Evolutionary conservation across 768 basidiomycete genomes (phyloP), one percentile per base, ranked within the genome.

Genomic region (Gloeophyllum trabeum): DNA sequence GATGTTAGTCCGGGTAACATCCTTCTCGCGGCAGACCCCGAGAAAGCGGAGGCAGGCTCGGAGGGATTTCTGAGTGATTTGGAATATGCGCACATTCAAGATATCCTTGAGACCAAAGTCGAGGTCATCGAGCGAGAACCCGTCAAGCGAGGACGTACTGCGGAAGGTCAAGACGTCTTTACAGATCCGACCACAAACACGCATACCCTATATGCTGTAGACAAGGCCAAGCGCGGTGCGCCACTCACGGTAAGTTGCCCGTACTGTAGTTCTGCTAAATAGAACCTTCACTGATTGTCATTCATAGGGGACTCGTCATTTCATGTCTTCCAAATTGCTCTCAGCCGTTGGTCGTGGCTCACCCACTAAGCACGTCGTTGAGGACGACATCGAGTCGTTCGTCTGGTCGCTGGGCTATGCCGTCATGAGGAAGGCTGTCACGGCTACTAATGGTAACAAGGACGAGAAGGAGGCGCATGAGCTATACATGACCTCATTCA

Each of bases 1-100:
- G 58, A 64, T 36, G 46, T 63, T 39, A 64, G 59, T 44, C 53
- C 54, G 22, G 60, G 61, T 10, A 63, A 62, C 36, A 49, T 65
- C 4, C 52, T 64, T 14, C 56, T 64, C 2, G n/a, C 42, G 19
- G 24, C 10, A 6, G 26, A 47, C 48, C n/a, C n/a, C n/a, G n/a
- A n/a, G n/a, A 2, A 40, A 19, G 18, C 32, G 14, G 10, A 44
- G 42, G 14, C 41, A 43, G 34, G 46, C 34, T 2, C 14, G 4
- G 35, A 45, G 25, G 61, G 59, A 1, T 63, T 58, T 30, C 16
- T 62, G 37, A 61, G 50, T n/a, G 62, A 61, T 40, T 40, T 62
- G 2, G 59, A 64, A 21, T 52, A 48, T 45, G 56, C 54, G 35
- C 49, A 39, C n/a, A 35, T 52, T 4, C 42, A 34, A 10, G 39